These are phyloP conservation scores for Phytophthora podocarpi DNA, from an alignment of 352 stramenopile genomes.

Conservation along the genomic window DNA sequence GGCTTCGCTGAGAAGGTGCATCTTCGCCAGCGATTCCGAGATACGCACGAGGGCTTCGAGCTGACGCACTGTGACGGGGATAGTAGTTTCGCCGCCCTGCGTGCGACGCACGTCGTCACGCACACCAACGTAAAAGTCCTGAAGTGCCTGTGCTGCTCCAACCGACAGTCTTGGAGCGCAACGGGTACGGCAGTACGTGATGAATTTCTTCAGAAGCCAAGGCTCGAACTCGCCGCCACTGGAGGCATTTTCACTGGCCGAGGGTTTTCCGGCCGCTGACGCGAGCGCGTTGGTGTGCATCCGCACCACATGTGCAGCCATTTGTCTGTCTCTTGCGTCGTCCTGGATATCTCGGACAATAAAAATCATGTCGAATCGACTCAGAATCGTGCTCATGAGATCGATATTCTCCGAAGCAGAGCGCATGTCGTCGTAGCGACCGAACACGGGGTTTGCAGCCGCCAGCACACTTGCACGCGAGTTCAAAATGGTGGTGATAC, in stretches of 20 bases:
- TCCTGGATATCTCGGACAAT: conserved; percentile 98
- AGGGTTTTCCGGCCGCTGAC: conserved; percentile 28
- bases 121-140: conserved; percentile 98
- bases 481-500: conserved; percentile 99
- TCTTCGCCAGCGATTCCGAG: conserved; percentile 97
- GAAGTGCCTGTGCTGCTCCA: conserved; percentile 91
- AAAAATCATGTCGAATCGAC: conserved; percentile 99
- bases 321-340: conserved; percentile 95
- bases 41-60: conserved; percentile 98
- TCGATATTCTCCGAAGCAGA: conserved; percentile 99
- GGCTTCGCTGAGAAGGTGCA: conserved; percentile 92
- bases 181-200: conserved; percentile 97
- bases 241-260: conserved; percentile 22
- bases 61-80: conserved; percentile 99
- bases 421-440: conserved; percentile 98
- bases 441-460: conserved; percentile 98
- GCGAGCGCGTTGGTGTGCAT: conserved; percentile 94
- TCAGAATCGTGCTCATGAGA: conserved; percentile 99
- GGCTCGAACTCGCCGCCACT: conserved; percentile 71
- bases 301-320: conserved; percentile 98
- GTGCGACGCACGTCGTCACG: conserved; percentile 95
- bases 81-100: conserved; percentile 69
- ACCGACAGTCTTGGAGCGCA: conserved; percentile 94
- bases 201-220: conserved; percentile 97
- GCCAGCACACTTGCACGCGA: conserved; percentile 92